Percentiles rank a stretch among this genome's conserved stretches.
Evolutionary conservation across 2,329 filamentous ascomycete genomes (phyloP).

Genomic region (Ceratocystis huliohia): DNA sequence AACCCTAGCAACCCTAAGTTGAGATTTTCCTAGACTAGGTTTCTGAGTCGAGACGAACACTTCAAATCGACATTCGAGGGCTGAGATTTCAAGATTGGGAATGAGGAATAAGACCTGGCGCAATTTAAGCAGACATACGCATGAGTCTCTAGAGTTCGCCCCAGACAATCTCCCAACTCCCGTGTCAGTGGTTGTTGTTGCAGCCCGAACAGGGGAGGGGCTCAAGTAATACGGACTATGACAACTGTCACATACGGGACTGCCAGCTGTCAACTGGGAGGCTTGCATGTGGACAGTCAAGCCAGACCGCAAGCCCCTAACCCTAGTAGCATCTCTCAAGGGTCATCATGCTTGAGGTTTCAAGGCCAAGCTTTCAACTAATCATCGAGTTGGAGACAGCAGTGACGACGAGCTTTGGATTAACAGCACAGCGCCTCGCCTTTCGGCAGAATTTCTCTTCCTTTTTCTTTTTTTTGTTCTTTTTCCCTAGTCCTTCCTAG

Average conservation of each 20-base stretch:
- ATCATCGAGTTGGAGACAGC: neutral
- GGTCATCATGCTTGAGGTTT: constrained; percentile 3
- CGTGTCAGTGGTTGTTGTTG: neutral
- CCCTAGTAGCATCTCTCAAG: neutral
- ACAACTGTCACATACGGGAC: no score
- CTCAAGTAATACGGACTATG: no score
- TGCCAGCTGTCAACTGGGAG: no score
- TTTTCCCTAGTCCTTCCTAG: no score
- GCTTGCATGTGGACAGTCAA: neutral
- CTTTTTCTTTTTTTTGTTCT: no score
- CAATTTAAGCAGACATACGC: neutral
- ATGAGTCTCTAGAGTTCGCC: neutral
- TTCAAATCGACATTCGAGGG: no score
- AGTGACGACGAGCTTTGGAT: neutral
- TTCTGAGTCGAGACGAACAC: neutral
- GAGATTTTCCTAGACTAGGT: neutral
- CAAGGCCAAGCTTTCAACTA: neutral
- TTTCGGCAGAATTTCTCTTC: neutral
- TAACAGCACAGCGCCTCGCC: neutral
- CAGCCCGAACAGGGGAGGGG: neutral
- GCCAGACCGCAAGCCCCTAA: neutral
- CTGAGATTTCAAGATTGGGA: neutral
- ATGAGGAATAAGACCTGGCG: neutral
- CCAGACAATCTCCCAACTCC: neutral
- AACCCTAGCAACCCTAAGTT: neutral